These are phyloP conservation scores for Alternaria angustiovoidea DNA, from an alignment of 2,329 filamentous ascomycete genomes.

Conservation along the genomic window DNA sequence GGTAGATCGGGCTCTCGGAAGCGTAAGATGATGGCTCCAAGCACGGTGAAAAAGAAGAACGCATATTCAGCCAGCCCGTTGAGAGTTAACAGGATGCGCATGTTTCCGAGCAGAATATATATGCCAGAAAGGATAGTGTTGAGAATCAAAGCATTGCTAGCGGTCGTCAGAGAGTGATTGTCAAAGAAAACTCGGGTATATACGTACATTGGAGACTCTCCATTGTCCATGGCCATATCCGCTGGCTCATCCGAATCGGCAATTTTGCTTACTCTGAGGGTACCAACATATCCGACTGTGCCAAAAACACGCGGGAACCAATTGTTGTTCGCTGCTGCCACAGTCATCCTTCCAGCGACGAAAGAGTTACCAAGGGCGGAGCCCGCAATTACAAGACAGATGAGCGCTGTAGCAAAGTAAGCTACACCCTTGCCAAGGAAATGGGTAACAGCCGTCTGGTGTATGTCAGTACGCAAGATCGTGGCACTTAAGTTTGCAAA, in stretches of 20 bases:
- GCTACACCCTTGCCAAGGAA: conserved; percentile 61
- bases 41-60: conserved; percentile 71
- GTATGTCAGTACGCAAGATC: not conserved
- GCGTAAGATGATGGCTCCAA: conserved; percentile 66
- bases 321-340: conserved; percentile 59
- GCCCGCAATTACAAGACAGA: conserved; percentile 69
- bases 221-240: conserved; percentile 41
- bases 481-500: not conserved
- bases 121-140: conserved; percentile 55
- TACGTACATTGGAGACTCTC: conserved; percentile 47
- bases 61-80: conserved; percentile 58
- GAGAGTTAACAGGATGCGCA: conserved; percentile 67
- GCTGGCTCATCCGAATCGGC: conserved; percentile 15
- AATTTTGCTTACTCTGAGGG: conserved; percentile 29
- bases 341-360: conserved; percentile 69
- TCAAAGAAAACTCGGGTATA: not conserved
- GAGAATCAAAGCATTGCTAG: conserved; percentile 46
- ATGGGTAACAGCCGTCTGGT: conserved; percentile 50
- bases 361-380: conserved; percentile 71
- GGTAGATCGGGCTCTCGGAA: conserved; percentile 63
- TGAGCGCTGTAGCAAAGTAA: conserved; percentile 63
- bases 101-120: conserved; percentile 69
- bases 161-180: not conserved
- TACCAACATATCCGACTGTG: conserved; percentile 42
- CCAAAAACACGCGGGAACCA: conserved; percentile 42